These are phyloP conservation scores for Colletotrichum tropicicola DNA, from an alignment of 2,329 filamentous ascomycete species.

Conservation along the genomic window DNA sequence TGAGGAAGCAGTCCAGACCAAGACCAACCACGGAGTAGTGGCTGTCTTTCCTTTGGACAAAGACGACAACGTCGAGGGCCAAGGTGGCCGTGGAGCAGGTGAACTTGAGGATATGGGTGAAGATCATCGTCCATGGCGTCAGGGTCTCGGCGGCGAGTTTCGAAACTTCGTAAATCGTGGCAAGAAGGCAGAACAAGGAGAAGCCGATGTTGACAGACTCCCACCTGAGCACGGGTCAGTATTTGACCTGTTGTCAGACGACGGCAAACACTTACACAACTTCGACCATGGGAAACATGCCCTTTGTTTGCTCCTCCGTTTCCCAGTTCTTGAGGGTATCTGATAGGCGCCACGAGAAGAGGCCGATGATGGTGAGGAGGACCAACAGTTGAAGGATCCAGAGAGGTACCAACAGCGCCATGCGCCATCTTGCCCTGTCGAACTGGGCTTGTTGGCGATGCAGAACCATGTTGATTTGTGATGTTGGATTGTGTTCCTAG, in stretches of 20 bases:
- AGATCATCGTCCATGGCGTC: conserved; percentile 63
- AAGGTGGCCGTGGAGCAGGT: conserved; percentile 56
- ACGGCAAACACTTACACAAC: conserved; percentile 55
- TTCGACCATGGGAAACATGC: conserved; percentile 53
- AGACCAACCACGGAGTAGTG: conserved; percentile 60
- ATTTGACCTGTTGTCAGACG: not conserved
- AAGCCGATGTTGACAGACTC: conserved; percentile 61
- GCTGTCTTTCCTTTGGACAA: conserved; percentile 52
- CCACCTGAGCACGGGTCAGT: conserved; percentile 51
- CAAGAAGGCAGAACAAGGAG: conserved; percentile 54
- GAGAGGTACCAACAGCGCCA: conserved; percentile 55
- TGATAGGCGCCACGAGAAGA: conserved; percentile 63
- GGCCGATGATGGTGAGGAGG: conserved; percentile 55
- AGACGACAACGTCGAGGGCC: conserved; percentile 61
- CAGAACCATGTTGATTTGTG: conserved; percentile 43
- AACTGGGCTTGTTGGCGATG: conserved; percentile 63
- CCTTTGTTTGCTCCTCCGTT: conserved; percentile 46
- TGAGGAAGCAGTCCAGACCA: conserved; percentile 55
- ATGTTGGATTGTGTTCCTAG: not conserved
- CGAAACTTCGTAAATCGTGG: conserved; percentile 57
- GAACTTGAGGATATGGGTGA: conserved; percentile 60
- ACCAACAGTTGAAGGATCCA: conserved; percentile 60
- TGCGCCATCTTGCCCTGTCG: conserved; percentile 60
- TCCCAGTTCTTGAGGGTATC: conserved; percentile 53
- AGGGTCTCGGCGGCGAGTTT: conserved; percentile 57